Percentiles rank a stretch among this genome's conserved stretches.
phyloP scores from a whole-genome alignment of 2,329 filamentous ascomycete genomes.

The Pyricularia sp. region DNA sequence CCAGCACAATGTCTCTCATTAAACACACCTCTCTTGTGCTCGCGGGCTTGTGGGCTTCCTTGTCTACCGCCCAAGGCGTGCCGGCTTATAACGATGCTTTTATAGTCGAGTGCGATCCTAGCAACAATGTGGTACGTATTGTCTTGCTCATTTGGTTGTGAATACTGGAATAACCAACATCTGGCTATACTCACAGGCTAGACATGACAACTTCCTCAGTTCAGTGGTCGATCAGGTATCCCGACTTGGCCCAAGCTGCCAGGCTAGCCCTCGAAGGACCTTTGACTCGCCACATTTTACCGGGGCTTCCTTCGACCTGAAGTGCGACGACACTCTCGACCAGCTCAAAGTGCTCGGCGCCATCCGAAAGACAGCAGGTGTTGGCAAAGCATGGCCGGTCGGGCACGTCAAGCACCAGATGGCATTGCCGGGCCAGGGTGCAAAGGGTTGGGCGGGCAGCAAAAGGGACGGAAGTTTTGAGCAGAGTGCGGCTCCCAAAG shows the following conservation, averaged over 20 bases:
- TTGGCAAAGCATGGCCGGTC: background rate
- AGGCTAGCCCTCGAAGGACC: background rate
- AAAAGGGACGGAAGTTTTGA: slow-evolving; percentile 2
- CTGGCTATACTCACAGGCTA: background rate
- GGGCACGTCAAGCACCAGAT: background rate
- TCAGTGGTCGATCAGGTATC: background rate
- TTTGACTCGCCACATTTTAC: background rate
- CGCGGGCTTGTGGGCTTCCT: background rate
- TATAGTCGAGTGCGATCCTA: background rate
- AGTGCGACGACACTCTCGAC: background rate
- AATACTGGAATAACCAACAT: too few species aligned
- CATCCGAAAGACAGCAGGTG: background rate
- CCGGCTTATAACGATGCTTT: background rate
- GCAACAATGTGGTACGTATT: background rate
- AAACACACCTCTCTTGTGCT: background rate
- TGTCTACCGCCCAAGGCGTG: background rate
- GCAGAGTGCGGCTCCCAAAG: slow-evolving; percentile 9
- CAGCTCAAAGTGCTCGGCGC: background rate
- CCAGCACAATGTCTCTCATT: background rate
- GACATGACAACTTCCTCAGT: background rate
- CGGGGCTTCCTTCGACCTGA: background rate
- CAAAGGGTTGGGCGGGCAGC: background rate
- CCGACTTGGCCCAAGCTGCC: background rate
- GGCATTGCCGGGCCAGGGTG: background rate
- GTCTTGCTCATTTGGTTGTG: too few species aligned